Evolutionary conservation across 768 basidiomycete species (phyloP), one percentile per base, ranked within the genome.

Genomic region (Boletus speciosus): DNA sequence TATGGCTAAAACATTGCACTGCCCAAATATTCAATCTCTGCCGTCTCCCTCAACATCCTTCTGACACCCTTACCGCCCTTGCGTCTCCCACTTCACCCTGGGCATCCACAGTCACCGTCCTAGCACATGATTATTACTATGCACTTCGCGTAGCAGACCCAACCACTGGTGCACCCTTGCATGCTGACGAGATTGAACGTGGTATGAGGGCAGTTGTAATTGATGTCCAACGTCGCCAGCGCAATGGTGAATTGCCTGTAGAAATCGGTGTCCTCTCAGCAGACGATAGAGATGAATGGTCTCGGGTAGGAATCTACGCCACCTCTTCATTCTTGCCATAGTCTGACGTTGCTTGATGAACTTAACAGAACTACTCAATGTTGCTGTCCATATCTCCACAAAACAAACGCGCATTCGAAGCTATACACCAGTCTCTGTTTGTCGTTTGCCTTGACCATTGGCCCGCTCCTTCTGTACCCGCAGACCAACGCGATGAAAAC

Each of bases 201-300:
- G 66, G 74, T 8, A 60, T 88, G 29, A 69, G 70, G 63, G 69
- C 67, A 1, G 72, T 80, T 3, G 79, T 80, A 1, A 51, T 62
- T 2, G 93, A 97, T 64, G 92, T 83, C 0, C 71, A 77, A 23
- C 57, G 58, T 25, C 77, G 85, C 35, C 69, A 76, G 7, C 68
- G 71, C 4, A 68, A 61, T 0, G 85, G 85, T 3, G 86, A 91
- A 55, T 68, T 60, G 12, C 78, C 88, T 0, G 68, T 82, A 4
- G 78, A 80, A 27, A 75, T 97, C 5, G 86, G 90, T 8, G 76
- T 85, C 0, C 74, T 97, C 42, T 90, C 84, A 23, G 84, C 88
- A 4, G 92, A 95, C 64, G 78, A 86, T 25, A 78, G 95, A 56
- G 90, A 96, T 68, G 73, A 67, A 11, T 97, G 95, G 95, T 79